These are phyloP conservation scores for Trichoderma virens DNA, from an alignment of 495 filamentous ascomycete genomes.

Conservation along the genomic window DNA sequence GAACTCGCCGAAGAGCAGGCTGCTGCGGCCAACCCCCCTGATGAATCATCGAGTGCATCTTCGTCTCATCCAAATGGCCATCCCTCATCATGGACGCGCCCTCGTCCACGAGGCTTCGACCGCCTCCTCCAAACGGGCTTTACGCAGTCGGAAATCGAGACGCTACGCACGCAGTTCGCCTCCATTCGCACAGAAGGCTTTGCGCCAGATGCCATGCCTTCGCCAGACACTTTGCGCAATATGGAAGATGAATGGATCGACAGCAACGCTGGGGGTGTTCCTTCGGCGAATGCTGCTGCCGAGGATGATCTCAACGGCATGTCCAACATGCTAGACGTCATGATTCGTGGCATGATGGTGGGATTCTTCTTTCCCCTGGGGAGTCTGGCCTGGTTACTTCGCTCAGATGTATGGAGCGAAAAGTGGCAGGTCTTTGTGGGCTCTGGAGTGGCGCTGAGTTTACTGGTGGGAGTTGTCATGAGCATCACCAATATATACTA, in stretches of 20 bases:
- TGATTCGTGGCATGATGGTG: conserved; percentile 79
- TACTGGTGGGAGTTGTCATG: conserved; percentile 34
- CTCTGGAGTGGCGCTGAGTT: conserved; percentile 58
- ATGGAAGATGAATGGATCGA: conserved; percentile 96
- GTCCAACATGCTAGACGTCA: conserved; percentile 60
- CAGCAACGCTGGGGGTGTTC: conserved; percentile 43
- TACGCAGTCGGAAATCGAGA: conserved; percentile 68
- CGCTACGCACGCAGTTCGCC: conserved; percentile 77
- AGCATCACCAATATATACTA: conserved; percentile 22
- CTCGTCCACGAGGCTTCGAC: conserved; percentile 79
- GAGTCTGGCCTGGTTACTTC: conserved; percentile 71
- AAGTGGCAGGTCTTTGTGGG: conserved; percentile 76
- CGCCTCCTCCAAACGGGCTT: conserved; percentile 73
- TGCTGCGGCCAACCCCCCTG: conserved; percentile 32
- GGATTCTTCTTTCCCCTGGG: conserved; percentile 94
- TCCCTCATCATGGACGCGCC: conserved; percentile 33
- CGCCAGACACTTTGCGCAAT: conserved; percentile 39
- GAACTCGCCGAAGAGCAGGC: conserved; percentile 65
- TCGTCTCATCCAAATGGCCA: conserved; percentile 12
- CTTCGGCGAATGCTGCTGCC: conserved; percentile 24
- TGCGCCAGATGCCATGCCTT: conserved; percentile 81
- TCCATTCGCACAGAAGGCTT: conserved; percentile 66
- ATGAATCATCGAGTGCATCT: conserved; percentile 15
- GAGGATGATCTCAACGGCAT: conserved; percentile 44
- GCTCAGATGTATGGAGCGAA: conserved; percentile 82